Evolutionary conservation across 768 basidiomycete genomes (phyloP).

Genomic region (Leccinum fibrillosum): DNA sequence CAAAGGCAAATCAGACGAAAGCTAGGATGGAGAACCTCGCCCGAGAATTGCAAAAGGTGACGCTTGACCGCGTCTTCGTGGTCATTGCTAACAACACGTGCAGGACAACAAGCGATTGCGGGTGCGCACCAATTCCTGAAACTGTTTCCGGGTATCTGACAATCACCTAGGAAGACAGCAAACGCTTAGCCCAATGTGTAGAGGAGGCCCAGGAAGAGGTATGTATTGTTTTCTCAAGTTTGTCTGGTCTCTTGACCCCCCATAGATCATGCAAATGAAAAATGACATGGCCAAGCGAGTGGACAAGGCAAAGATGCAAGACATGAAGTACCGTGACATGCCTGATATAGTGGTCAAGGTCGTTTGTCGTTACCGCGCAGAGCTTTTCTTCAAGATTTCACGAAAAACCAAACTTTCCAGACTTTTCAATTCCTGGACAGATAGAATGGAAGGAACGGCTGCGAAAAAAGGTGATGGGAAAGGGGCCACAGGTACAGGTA

Average conservation of each 20-base stretch:
- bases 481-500: constrained; percentile 19
- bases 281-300: constrained; percentile 76
- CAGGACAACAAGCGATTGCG: constrained; percentile 89
- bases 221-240: constrained; percentile 6
- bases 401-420: constrained; percentile 84
- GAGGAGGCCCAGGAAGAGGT: constrained; percentile 87
- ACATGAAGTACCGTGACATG: constrained; percentile 78
- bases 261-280: constrained; percentile 78
- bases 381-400: constrained; percentile 90
- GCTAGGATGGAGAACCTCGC: constrained; percentile 89
- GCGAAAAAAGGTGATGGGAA: constrained; percentile 44
- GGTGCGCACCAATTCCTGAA: constrained; percentile 42
- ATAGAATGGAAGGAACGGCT: constrained; percentile 70
- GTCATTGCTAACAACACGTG: constrained; percentile 14
- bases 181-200: constrained; percentile 74
- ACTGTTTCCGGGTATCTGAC: constrained; percentile 19
- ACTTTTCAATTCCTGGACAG: constrained; percentile 85
- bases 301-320: constrained; percentile 75
- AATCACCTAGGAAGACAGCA: constrained; percentile 71
- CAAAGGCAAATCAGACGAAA: constrained; percentile 86
- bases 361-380: constrained; percentile 83
- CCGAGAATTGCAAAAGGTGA: constrained; percentile 84
- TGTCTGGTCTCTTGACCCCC: constrained; percentile 3
- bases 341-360: constrained; percentile 92
- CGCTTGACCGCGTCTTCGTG: constrained; percentile 4